Base-by-base conservation (phyloP, 306 rosid species). In the Astragalus glycyphyllos region DNA sequence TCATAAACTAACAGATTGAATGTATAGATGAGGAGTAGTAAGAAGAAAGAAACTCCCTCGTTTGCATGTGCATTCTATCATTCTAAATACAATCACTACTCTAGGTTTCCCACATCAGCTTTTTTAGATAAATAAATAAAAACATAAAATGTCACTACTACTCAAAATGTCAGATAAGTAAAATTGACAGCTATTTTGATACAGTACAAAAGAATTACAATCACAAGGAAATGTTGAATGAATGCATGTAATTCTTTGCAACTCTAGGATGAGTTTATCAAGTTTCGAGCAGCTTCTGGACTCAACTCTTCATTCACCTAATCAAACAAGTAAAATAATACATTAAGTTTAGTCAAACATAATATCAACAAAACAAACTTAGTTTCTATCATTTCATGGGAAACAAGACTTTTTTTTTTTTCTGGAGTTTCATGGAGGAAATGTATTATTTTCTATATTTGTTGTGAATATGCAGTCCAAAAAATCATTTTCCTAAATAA, bases 241-340 rank as follows among this genome's bases (percentile, higher is more conserved):
- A 69, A 54, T 29, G 38, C 69, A 57, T 10, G 47, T 23, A 42
- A 62, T 61, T 74, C 77, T 64, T 46, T 14, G 16, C 50, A 68
- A 72, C 68, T 60, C 76, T 73, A 78, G 8, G 86, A 63, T 2
- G 84, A 73, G 70, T 79, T 87, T 61, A 90, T 74, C 45, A 88
- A 76, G 69, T 58, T 81, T 68, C 50, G 72, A 9, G 92, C 91
- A 38, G 91, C 91, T 65, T 86, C 96, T 62, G 73, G 62, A 80
- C 86, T 85, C 78, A 92, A 76, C 74, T 80, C 96, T 85, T 87
- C 96, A 66, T 73, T 41, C 50, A 90, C 94, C 94, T 90, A 73
- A 40, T 65, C 12, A 56, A 11, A 58, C 23, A n/a, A 41, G 44
- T 50, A 31, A 47, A 14, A 72, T 6, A 23, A 41, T 38, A 6